Base-by-base conservation (phyloP, 129 eudicot genomes). In the Saposhnikovia divaricata region DNA sequence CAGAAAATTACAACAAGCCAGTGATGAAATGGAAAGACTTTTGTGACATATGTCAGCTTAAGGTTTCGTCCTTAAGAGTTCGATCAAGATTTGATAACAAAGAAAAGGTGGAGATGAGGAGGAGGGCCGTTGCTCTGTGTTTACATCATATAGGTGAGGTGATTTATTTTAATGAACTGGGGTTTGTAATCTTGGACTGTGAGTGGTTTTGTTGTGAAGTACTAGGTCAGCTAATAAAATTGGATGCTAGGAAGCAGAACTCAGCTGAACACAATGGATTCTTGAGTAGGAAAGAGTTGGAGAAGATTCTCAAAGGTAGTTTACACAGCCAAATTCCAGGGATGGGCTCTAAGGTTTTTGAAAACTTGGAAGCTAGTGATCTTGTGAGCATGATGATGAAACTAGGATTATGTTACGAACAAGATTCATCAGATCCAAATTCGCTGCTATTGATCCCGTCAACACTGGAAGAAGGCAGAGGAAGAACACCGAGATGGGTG, bases 121-220 rank as follows among this genome's bases (percentile, higher is more conserved):
- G 97, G 86, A 83, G 85, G 78, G 92, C 92, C 2, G 85, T 92
- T 82, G 94, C 93, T 37, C 80, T 78, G 2, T 92, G 93, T 80
- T 91, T 94, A 69, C 98, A 94, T 88, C 81, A 88, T 44, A 87
- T 90, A n/a, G 98, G 98, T 1, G 97, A 94, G 83, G 89, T 94
- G 83, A 92, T 94, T 72, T 92, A 94, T 70, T 94, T 94, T 71
- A 92, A 92, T 79, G 97, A 92, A 80, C 81, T 88, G 13, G 93
- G 88, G 57, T 87, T 91, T 82, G 73, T 92, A 63, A 89, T 94
- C 70, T 79, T 94, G 57, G 98, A 94, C 81, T 89, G 87, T 59
- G 93, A 90, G 83, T 94, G 98, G 98, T 92, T 94, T 87, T 90
- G 86, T 25, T 89, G 93, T 16, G 98, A 94, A 80, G 93, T 94